Evolutionary conservation across 371 early-diverging fungal species (phyloP).

Genomic region (Rhizopus stolonifer): DNA sequence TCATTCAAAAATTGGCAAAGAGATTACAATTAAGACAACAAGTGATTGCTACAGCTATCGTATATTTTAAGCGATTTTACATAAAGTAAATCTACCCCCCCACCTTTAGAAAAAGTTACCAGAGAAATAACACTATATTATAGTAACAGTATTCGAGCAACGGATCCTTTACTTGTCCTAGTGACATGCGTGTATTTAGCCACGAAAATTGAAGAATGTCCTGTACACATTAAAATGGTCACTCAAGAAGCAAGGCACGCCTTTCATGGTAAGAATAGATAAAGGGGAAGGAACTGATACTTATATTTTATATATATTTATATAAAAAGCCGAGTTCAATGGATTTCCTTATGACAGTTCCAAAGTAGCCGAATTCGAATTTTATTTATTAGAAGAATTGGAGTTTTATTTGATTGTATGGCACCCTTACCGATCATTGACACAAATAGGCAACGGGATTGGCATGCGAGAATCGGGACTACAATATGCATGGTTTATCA

Average conservation of each 20-base stretch:
- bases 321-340: slow-evolving; percentile 43
- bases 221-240: slow-evolving; percentile 80
- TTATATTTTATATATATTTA: neutral
- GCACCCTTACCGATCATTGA: slow-evolving; percentile 84
- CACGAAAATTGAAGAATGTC: slow-evolving; percentile 88
- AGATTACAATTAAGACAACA: slow-evolving; percentile 75
- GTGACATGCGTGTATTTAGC: slow-evolving; percentile 86
- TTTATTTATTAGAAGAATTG: slow-evolving; percentile 85
- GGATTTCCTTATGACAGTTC: slow-evolving; percentile 73
- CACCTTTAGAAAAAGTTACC: neutral
- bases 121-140: slow-evolving; percentile 1
- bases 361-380: slow-evolving; percentile 88
- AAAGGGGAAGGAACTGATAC: neutral
- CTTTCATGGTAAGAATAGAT: slow-evolving; percentile 52
- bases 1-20: slow-evolving; percentile 78
- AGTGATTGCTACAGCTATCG: slow-evolving; percentile 80
- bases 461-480: slow-evolving; percentile 60
- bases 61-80: slow-evolving; percentile 90
- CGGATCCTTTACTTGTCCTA: slow-evolving; percentile 77
- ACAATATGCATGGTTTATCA: slow-evolving; percentile 80
- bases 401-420: slow-evolving; percentile 83
- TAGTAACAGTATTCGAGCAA: slow-evolving; percentile 68
- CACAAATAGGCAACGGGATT: slow-evolving; percentile 58
- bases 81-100: slow-evolving; percentile 75
- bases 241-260: slow-evolving; percentile 68